Percentiles rank a stretch among this genome's conserved stretches.
These are phyloP conservation scores for Lachnum nothofagi DNA, from an alignment of 2,329 filamentous ascomycete genomes.

Conservation along the genomic window DNA sequence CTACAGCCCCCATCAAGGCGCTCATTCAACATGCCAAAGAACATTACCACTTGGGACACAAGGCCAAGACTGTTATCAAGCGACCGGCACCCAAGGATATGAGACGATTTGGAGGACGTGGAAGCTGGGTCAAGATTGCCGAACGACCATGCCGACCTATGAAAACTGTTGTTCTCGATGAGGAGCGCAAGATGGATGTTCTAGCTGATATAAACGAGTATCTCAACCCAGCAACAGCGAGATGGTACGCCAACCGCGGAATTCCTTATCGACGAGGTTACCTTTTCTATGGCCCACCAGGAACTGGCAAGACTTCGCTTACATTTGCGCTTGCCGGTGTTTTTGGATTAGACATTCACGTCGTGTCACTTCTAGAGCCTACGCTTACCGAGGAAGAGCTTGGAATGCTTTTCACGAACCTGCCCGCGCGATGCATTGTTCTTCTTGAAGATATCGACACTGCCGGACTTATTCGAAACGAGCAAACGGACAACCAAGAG, in stretches of 20 bases:
- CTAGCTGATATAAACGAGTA: constrained; percentile 74
- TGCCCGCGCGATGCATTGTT: constrained; percentile 61
- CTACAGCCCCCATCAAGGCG: constrained; percentile 48
- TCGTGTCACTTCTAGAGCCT: constrained; percentile 55
- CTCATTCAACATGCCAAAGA: constrained; percentile 51
- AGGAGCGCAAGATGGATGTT: constrained; percentile 59
- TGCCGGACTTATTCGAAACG: constrained; percentile 50
- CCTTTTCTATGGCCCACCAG: constrained; percentile 70
- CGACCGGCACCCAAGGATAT: constrained; percentile 45
- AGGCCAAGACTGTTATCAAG: constrained; percentile 55
- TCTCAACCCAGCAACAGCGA: constrained; percentile 61
- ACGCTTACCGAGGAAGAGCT: constrained; percentile 59
- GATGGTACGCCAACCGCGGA: constrained; percentile 70
- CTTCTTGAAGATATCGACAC: constrained; percentile 66
- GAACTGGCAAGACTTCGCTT: constrained; percentile 67
- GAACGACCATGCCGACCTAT: constrained; percentile 65
- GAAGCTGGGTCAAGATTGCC: constrained; percentile 53
- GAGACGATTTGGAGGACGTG: constrained; percentile 41
- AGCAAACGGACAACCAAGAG: constrained; percentile 14
- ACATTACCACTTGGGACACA: constrained; percentile 47
- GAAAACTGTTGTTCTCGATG: constrained; percentile 69
- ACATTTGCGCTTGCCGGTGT: constrained; percentile 61
- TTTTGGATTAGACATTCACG: constrained; percentile 62
- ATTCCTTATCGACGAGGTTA: constrained; percentile 75
- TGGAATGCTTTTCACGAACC: constrained; percentile 51